Evolutionary conservation across 768 basidiomycete species (phyloP), one percentile per base, ranked within the genome.

Genomic region (Lentinula sp.): DNA sequence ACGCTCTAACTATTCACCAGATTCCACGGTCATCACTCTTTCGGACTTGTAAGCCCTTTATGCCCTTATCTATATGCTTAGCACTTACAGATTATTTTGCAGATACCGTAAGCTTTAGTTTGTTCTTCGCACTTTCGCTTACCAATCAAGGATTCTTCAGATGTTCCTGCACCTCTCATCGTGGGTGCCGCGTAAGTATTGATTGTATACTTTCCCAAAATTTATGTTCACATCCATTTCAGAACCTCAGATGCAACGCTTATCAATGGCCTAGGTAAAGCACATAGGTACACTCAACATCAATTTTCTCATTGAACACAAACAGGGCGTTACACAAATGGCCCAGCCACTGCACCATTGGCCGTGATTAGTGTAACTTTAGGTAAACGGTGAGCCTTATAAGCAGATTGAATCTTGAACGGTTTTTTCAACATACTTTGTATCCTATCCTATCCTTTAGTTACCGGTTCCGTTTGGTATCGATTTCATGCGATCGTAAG

Each of bases 11-110:
- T 57, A 36, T 45, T 36, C 9, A 10, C 5, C 58, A 65, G 64
- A 72, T 8, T 63, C 63, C 43, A 77, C 76, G 7, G 62, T 77
- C 43, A 73, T 76, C 61, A 72, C 73, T 9, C 57, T 77, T 32
- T 64, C 71, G 1, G 76, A 77, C 58, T 76, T 75, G 74, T 74
- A 71, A 20, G 55, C 6, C 33, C 6, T 33, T 16, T 53, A 9
- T 35, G 39, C 20, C 36, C 18, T 39, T 16, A 36, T 41, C 37
- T 56, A 68, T 71, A 33, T 33, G 9, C 20, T 42, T 10, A 15
- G 39, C 57, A n/a, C 20, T 43, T 45, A 46, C 54, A 20, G 28
- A 39, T 50, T n/a, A 13, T 61, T 41, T 33, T 39, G 33, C 59
- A 62, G 39, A 45, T 59, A 59, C 12, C 57, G 43, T 46, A 39